phyloP scores from a whole-genome alignment of 768 basidiomycete genomes.

The Clathrus columnatus region DNA sequence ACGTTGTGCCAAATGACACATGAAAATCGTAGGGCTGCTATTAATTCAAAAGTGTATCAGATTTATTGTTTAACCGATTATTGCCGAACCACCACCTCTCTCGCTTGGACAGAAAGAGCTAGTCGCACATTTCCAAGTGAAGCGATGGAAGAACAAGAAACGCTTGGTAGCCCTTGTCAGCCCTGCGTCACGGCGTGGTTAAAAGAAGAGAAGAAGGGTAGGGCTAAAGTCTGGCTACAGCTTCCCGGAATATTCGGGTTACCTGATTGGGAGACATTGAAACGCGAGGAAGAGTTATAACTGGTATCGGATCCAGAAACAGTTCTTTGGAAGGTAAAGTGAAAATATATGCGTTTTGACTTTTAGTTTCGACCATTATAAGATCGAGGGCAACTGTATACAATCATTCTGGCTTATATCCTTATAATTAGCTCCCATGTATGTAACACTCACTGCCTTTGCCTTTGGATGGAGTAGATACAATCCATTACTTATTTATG shows the following conservation, averaged over 20 bases:
- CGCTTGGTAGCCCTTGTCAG: slow-evolving; percentile 11
- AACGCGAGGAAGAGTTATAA: too few relatives aligned
- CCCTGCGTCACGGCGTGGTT: slow-evolving; percentile 13
- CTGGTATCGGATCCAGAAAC: too few relatives aligned
- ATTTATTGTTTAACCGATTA: too few relatives aligned
- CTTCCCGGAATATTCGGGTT: slow-evolving; percentile 18
- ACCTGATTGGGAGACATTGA: slow-evolving; percentile 15
- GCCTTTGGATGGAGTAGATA: too few relatives aligned
- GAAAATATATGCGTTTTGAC: too few relatives aligned
- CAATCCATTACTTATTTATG: too few relatives aligned
- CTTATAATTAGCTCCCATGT: too few relatives aligned
- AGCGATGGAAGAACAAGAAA: neutral
- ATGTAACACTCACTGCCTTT: too few relatives aligned
- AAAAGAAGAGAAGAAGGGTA: slow-evolving; percentile 2
- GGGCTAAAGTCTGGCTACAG: slow-evolving; percentile 14
- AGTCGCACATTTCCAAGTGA: neutral
- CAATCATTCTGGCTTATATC: too few relatives aligned
- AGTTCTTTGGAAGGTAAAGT: too few relatives aligned
- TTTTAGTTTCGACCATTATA: too few relatives aligned
- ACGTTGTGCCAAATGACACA: neutral
- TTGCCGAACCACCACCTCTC: neutral
- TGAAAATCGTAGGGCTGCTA: neutral
- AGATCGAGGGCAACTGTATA: too few relatives aligned
- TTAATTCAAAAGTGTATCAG: neutral
- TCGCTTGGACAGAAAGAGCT: neutral